Evolutionary conservation across 176 grass and related monocot genomes (phyloP).

Genomic region (Oryza glumipatula): DNA sequence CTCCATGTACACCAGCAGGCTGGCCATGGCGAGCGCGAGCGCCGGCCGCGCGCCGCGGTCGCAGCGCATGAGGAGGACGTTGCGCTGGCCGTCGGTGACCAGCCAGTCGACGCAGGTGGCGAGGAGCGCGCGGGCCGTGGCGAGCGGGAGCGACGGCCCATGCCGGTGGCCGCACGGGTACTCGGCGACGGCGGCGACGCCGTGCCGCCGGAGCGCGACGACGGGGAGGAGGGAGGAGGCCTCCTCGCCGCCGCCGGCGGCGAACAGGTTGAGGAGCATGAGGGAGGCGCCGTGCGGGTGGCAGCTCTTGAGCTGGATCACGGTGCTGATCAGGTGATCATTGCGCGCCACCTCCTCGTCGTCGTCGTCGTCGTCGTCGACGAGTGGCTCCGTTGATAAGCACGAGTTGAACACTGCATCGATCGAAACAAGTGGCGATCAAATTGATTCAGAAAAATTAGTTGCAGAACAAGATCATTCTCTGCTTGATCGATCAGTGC

Average conservation of each 20-base stretch:
- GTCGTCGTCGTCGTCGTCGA: slow-evolving; percentile 38
- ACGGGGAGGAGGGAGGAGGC: neutral
- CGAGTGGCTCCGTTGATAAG: slow-evolving; percentile 32
- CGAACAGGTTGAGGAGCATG: slow-evolving; percentile 59
- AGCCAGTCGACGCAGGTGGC: slow-evolving; percentile 52
- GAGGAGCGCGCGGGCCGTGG: slow-evolving; percentile 39
- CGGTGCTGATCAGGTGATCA: slow-evolving; percentile 46
- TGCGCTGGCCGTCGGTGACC: slow-evolving; percentile 40
- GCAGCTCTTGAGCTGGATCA: slow-evolving; percentile 53
- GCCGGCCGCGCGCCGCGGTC: slow-evolving; percentile 42
- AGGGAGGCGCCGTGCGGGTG: slow-evolving; percentile 50
- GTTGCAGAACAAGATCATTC: too few species aligned
- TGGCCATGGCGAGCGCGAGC: slow-evolving; percentile 58
- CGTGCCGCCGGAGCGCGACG: slow-evolving; percentile 39
- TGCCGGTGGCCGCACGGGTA: slow-evolving; percentile 38
- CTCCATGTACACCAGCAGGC: slow-evolving; percentile 48
- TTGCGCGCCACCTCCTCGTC: slow-evolving; percentile 42
- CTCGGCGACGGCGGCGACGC: slow-evolving; percentile 31
- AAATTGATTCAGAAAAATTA: neutral
- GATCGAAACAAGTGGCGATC: neutral
- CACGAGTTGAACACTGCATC: slow-evolving; percentile 61
- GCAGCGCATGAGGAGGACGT: slow-evolving; percentile 62
- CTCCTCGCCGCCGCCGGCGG: neutral
- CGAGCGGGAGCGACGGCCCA: slow-evolving; percentile 38
- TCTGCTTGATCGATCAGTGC: neutral